Percentiles rank a stretch among this genome's conserved stretches.
phyloP scores from a whole-genome alignment of 768 basidiomycete species.

The Paxillus involutus region DNA sequence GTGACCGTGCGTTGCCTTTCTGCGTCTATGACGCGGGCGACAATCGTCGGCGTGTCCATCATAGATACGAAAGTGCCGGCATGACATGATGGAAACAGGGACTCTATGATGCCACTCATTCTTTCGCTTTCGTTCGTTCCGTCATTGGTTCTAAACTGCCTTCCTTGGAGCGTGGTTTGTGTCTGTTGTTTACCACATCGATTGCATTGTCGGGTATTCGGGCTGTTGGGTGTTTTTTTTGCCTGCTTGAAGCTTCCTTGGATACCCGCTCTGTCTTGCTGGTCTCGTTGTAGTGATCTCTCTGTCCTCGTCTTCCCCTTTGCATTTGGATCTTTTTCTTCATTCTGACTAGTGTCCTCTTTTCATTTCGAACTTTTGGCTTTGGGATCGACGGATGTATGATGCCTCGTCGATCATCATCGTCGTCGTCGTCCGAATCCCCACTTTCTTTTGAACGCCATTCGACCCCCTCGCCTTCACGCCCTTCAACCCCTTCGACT shows the following conservation, averaged over 20 bases:
- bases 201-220: neutral
- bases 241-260: neutral
- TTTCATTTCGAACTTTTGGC: neutral
- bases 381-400: neutral
- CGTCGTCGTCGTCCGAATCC: neutral
- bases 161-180: conserved; percentile 6
- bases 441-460: neutral
- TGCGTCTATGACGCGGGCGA: neutral
- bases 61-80: too few species aligned
- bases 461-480: neutral
- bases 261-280: neutral
- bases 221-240: neutral
- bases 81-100: neutral
- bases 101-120: neutral
- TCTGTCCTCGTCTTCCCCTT: neutral
- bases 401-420: conserved; percentile 11
- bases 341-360: neutral
- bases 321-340: neutral
- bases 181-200: neutral
- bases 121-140: neutral
- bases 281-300: neutral
- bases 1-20: neutral
- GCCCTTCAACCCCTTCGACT: neutral
- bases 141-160: conserved; percentile 7
- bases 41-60: too few species aligned